Percentiles rank a stretch among this genome's conserved stretches.
These are phyloP conservation scores for Phytophthora fragariaefolia DNA, from an alignment of 352 stramenopile species.

Conservation along the genomic window DNA sequence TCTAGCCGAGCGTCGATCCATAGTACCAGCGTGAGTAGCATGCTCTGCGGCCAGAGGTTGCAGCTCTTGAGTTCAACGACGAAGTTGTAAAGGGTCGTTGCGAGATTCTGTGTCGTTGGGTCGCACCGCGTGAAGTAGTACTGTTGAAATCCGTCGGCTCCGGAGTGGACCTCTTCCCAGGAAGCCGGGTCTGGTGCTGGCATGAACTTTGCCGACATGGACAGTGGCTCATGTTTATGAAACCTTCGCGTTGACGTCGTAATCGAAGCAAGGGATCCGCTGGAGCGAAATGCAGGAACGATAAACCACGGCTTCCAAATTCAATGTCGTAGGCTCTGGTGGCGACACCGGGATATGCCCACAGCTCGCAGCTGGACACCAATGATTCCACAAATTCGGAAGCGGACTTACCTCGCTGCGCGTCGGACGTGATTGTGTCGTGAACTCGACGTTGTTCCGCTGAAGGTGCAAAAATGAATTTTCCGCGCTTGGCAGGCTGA, in stretches of 20 bases:
- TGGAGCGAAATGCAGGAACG: slow-evolving; percentile 8
- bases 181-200: not conserved
- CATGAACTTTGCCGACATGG: slow-evolving; percentile 8
- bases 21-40: slow-evolving; percentile 3
- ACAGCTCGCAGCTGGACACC: slow-evolving; percentile 7
- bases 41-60: not conserved
- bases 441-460: not conserved
- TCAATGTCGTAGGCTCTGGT: not conserved
- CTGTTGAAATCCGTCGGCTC: slow-evolving; percentile 9
- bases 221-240: slow-evolving; percentile 21
- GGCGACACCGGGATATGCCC: slow-evolving; percentile 4
- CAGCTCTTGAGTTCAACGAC: not conserved
- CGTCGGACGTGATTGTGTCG: not conserved
- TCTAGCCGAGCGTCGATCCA: slow-evolving; percentile 1
- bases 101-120: not conserved
- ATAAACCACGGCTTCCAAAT: slow-evolving; percentile 6
- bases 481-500: not conserved
- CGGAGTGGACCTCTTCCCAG: slow-evolving; percentile 3
- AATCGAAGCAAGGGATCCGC: not conserved
- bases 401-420: slow-evolving; percentile 4
- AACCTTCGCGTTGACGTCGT: not conserved
- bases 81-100: slow-evolving; percentile 1
- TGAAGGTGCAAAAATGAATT: not conserved
- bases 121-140: slow-evolving; percentile 1
- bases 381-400: slow-evolving; percentile 2